Evolutionary conservation across 2,329 filamentous ascomycete genomes (phyloP), one percentile per base, ranked within the genome.

Genomic region (Sordariomycetes sp.): DNA sequence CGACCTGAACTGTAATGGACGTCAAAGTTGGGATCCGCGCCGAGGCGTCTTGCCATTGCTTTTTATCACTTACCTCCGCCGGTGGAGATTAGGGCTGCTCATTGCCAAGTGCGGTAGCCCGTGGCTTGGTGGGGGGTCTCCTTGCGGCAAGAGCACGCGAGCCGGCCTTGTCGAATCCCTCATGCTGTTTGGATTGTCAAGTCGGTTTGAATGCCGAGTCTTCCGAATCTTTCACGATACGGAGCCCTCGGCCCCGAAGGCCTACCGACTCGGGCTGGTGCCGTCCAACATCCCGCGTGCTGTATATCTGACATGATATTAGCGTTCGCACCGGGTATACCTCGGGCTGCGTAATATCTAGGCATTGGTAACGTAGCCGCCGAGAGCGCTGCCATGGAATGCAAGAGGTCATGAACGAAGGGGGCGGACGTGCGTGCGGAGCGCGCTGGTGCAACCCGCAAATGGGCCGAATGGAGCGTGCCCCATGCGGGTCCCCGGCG

Each of bases 391-490:
- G 8, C n/a, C 4, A 32, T 32, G 28, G n/a, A 32, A 8, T 8
- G 8, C 28, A 32, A 4, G 28, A 8, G 28, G 28, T 32, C 8
- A 20, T 10, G n/a, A 48, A 28, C n/a, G 48, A 48, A 36, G 53
- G 32, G 34, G 15, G 42, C n/a, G 53, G 36, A n/a, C 17, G n/a
- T 25, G 42, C 17, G n/a, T 25, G 42, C 15, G 12, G 42, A 34
- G 54, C n/a, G 32, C 48, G 28, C n/a, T 25, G 34, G 48, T 22
- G 48, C 42, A 45, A 24, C 50, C 55, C 56, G 56, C 51, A 57
- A 57, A 53, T 57, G 56, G 51, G 56, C 56, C 56, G 56, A 57
- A 57, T 57, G 55, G 45, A n/a, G 48, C 45, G 45, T 24, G n/a
- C 10, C 17, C 45, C 20, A 20, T 22, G 45, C n/a, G n/a, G 45